Conservation (phyloP, 768 basidiomycete genomes). For the Hysterangium stoloniferum region DNA sequence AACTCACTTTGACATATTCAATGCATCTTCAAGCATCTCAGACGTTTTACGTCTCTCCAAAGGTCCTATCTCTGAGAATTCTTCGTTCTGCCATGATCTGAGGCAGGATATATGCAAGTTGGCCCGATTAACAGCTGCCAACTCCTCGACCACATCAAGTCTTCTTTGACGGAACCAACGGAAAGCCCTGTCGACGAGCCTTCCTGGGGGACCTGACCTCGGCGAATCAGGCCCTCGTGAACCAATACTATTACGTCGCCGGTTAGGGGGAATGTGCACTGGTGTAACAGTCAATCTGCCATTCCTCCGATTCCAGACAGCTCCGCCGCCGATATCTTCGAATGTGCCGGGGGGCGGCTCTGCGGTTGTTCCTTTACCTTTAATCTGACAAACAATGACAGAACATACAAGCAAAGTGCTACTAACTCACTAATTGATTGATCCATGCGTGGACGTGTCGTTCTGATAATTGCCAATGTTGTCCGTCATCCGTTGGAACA, state of each 20-base stretch:
- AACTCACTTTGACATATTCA: slow-evolving; percentile 4
- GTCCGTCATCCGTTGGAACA: background rate
- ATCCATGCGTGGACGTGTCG: background rate
- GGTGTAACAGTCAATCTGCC: background rate
- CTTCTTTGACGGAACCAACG: background rate
- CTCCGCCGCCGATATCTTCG: background rate
- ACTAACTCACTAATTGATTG: background rate
- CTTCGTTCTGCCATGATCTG: background rate
- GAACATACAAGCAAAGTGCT: too few species aligned
- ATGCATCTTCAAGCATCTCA: slow-evolving; percentile 5
- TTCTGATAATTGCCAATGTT: background rate
- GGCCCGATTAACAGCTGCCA: background rate
- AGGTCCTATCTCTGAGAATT: background rate
- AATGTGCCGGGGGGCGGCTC: background rate
- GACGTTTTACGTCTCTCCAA: background rate
- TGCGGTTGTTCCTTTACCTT: background rate
- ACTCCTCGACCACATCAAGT: background rate
- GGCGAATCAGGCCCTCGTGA: background rate
- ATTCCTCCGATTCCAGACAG: background rate
- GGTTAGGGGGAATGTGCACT: background rate
- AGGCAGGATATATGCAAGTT: background rate
- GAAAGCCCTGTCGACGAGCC: background rate
- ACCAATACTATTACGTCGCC: too few species aligned
- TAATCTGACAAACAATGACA: too few species aligned
- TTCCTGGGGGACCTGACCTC: background rate